phyloP scores from a whole-genome alignment of 1,139 yeast species.

The Sugiyamaella castrensis region DNA sequence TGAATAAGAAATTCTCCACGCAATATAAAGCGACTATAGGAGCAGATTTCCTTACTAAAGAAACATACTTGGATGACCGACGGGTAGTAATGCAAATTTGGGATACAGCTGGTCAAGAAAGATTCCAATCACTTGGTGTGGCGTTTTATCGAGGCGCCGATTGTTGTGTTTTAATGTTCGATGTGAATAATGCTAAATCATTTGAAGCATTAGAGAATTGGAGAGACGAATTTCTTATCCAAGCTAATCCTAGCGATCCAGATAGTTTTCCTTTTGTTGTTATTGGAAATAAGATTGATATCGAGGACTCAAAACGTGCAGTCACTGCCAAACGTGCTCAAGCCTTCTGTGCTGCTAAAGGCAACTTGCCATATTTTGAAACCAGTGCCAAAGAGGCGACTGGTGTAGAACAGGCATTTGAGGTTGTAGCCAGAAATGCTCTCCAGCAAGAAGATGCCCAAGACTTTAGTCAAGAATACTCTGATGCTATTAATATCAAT shows the following conservation, averaged over 20 bases:
- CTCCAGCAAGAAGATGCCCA: conserved; percentile 85
- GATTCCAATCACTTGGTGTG: conserved; percentile 91
- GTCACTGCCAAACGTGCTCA: conserved; percentile 82
- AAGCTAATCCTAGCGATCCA: conserved; percentile 89
- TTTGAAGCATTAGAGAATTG: conserved; percentile 86
- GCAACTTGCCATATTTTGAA: conserved; percentile 89
- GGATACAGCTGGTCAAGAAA: conserved; percentile 89
- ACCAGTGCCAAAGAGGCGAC: conserved; percentile 94
- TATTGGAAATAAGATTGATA: conserved; percentile 91
- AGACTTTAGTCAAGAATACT: conserved; percentile 86
- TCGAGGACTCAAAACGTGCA: conserved; percentile 84
- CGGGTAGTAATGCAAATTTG: conserved; percentile 81
- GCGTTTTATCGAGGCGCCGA: conserved; percentile 98
- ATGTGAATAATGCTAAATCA: conserved; percentile 89
- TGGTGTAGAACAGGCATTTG: conserved; percentile 93
- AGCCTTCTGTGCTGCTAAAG: conserved; percentile 79
- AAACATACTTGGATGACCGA: conserved; percentile 76
- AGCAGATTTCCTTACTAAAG: conserved; percentile 94
- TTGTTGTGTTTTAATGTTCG: conserved; percentile 94
- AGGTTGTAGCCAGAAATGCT: conserved; percentile 93
- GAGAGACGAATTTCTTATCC: conserved; percentile 94
- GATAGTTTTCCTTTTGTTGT: conserved; percentile 94
- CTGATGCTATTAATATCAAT: conserved; percentile 93
- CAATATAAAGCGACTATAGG: conserved; percentile 98
- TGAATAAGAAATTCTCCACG: conserved; percentile 89